Evolutionary conservation across 2,329 filamentous ascomycete species (phyloP).

Genomic region (Fusarium sp.): DNA sequence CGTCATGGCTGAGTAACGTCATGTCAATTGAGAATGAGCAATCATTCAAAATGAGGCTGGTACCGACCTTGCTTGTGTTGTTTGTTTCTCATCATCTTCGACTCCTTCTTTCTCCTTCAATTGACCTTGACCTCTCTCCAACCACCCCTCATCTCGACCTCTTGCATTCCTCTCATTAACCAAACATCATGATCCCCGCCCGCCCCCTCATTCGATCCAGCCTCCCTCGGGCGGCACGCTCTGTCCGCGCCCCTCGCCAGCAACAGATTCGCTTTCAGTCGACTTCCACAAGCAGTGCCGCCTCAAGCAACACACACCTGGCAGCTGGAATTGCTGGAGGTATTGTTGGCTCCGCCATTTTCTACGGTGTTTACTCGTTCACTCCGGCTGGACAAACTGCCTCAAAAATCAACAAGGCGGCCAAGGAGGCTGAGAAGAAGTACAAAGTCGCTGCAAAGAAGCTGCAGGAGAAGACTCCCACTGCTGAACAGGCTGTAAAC

Average conservation of each 20-base stretch:
- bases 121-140: neutral
- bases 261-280: constrained; percentile 57
- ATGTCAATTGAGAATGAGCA: constrained; percentile 18
- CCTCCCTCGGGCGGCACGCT: constrained; percentile 45
- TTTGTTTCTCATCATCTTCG: neutral
- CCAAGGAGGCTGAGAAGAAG: constrained; percentile 69
- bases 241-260: constrained; percentile 40
- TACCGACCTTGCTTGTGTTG: too few relatives aligned
- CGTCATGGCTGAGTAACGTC: constrained; percentile 40
- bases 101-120: neutral
- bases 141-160: neutral
- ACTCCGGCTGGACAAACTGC: constrained; percentile 58
- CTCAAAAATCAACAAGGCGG: constrained; percentile 59
- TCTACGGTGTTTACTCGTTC: constrained; percentile 59
- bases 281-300: constrained; percentile 44
- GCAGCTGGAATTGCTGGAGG: constrained; percentile 58
- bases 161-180: neutral
- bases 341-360: constrained; percentile 54
- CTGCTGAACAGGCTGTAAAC: constrained; percentile 73
- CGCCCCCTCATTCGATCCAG: constrained; percentile 46
- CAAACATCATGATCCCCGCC: constrained; percentile 46
- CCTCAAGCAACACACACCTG: constrained; percentile 49
- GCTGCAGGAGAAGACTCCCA: constrained; percentile 71
- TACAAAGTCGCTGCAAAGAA: constrained; percentile 70
- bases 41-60: constrained; percentile 14